Evolutionary conservation across 2,329 filamentous ascomycete genomes (phyloP), one percentile per base, ranked within the genome.

Genomic region (Basipetospora sp.): DNA sequence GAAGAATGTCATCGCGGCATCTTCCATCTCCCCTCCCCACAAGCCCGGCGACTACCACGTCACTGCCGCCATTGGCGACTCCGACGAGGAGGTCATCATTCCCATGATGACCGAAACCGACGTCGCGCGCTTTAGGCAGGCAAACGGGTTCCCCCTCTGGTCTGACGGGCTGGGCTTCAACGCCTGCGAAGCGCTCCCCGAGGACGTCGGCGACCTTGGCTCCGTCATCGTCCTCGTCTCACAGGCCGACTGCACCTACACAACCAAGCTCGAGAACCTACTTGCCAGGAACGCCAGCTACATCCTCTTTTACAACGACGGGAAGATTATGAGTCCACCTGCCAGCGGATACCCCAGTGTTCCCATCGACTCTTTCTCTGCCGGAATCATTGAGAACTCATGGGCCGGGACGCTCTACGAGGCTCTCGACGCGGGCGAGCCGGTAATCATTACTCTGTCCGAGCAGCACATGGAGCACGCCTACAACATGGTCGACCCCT

Each of bases 391-490:
- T 38, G 42, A 43, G 2, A 44, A 46, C 2, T 45, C 47, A 0
- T 43, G 48, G 3, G 53, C 53, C 3, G 44, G 41, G 2, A 44
- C 44, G 3, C 49, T 56, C 18, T 47, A 54, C 19, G 43, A 48
- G 4, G 44, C 47, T 4, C 34, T 55, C 18, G 43, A 44, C 31
- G 45, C 44, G 2, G 47, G 48, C 16, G 47, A 45, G 1, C 48
- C 50, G 3, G 51, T 67, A 34, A 57, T 64, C 18, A 57, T 62
- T 39, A 59, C 63, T 41, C 59, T 62, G 40, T 59, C 51, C 20
- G 18, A n/a, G 13, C 28, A 17, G 6, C 36, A 38, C 19, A 10
- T 11, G 8, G 36, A 31, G 5, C n/a, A 39, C 3, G 30, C 34
- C 26, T 41, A 48, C 22, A 51, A 50, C 38, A 44, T 48, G 25